phyloP scores from a whole-genome alignment of 169 alveolate genomes.

The Plasmodium inui region DNA sequence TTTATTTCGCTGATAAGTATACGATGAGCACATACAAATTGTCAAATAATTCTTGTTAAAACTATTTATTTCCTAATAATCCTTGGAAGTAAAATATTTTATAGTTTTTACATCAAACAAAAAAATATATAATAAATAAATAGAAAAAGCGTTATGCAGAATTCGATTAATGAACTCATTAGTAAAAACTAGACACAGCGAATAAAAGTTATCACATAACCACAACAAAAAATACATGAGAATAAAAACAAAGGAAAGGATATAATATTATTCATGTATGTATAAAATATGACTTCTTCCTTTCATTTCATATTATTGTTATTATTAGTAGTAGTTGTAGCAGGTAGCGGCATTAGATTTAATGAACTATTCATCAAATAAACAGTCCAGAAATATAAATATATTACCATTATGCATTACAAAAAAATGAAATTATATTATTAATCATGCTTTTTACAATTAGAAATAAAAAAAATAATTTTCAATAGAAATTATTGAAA shows the following conservation, averaged over 20 bases:
- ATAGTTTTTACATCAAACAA: neutral
- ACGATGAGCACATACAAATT: neutral
- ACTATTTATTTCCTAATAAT: neutral
- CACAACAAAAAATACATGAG: neutral
- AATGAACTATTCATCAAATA: neutral
- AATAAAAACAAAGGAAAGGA: neutral
- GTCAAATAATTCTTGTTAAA: neutral
- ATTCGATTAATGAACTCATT: neutral
- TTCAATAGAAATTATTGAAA: neutral
- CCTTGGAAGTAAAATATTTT: neutral
- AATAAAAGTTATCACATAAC: neutral
- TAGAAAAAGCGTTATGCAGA: neutral
- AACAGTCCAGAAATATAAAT: neutral
- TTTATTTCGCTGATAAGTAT: neutral
- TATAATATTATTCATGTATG: neutral
- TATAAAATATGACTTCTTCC: neutral
- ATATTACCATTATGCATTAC: neutral
- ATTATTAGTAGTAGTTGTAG: neutral
- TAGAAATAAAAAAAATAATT: neutral
- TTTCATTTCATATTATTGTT: neutral
- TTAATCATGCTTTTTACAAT: neutral
- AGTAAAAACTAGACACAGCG: neutral
- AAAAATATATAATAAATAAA: neutral
- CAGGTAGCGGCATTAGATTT: neutral
- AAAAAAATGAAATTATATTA: neutral